A percentile compares a stretch with the other conserved stretches of the same genome.
phyloP scores from a whole-genome alignment of 768 basidiomycete genomes.

The Leucogyrophana mollusca region DNA sequence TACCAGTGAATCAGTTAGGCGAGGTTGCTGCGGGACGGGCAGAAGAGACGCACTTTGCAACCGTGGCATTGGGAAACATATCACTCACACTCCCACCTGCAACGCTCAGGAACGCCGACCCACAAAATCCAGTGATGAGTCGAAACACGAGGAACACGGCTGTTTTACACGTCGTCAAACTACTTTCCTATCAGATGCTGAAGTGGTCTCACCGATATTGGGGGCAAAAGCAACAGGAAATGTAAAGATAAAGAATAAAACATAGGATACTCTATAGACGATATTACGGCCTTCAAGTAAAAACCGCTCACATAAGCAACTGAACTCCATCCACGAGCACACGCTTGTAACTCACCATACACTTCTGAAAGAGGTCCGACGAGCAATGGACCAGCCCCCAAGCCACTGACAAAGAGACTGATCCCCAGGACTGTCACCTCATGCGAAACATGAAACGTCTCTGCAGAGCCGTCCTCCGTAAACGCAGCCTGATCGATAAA shows the following conservation, averaged over 20 bases:
- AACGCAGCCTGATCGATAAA: constrained; percentile 47
- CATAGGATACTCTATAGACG: constrained; percentile 63
- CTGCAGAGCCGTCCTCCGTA: constrained; percentile 58
- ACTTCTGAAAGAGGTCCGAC: constrained; percentile 43
- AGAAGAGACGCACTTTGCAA: constrained; percentile 51
- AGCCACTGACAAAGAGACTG: constrained; percentile 42
- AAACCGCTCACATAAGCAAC: neutral
- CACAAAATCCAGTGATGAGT: constrained; percentile 53
- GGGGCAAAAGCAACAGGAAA: constrained; percentile 76
- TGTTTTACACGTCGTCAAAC: constrained; percentile 15
- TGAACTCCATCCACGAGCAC: neutral
- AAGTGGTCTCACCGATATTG: constrained; percentile 43
- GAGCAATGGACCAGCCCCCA: constrained; percentile 32
- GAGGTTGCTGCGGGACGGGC: neutral
- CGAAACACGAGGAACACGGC: constrained; percentile 64
- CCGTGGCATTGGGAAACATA: constrained; percentile 51
- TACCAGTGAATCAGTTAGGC: constrained; percentile 15
- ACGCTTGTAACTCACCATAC: constrained; percentile 17
- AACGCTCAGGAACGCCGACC: constrained; percentile 59
- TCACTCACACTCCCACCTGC: constrained; percentile 63
- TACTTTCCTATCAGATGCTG: neutral
- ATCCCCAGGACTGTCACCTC: constrained; percentile 51
- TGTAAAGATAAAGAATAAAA: constrained; percentile 58
- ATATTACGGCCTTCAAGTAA: constrained; percentile 51
- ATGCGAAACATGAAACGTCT: constrained; percentile 49